These are phyloP conservation scores for Pythium oligandrum DNA, from an alignment of 352 stramenopile species.

Conservation along the genomic window DNA sequence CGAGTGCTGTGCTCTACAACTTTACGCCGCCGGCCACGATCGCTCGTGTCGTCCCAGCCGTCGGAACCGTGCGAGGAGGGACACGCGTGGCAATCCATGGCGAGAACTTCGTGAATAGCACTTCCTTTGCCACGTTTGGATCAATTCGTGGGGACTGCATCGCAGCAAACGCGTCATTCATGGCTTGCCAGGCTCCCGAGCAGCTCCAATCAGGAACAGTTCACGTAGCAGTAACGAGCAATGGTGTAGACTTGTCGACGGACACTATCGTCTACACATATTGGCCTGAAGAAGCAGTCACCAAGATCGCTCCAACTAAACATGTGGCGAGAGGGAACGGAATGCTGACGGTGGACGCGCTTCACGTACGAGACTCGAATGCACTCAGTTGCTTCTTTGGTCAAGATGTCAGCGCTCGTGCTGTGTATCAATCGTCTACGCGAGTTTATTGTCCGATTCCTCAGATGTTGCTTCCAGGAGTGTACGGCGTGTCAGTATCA, in stretches of 20 bases:
- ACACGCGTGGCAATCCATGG: slow-evolving; percentile 36
- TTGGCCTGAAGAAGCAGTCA: slow-evolving; percentile 28
- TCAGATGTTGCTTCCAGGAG: slow-evolving; percentile 13
- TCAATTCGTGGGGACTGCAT: neutral
- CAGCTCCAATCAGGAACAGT: slow-evolving; percentile 14
- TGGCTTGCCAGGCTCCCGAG: slow-evolving; percentile 40
- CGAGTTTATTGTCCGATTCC: slow-evolving; percentile 37
- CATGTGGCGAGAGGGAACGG: slow-evolving; percentile 28
- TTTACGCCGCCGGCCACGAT: slow-evolving; percentile 36
- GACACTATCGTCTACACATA: neutral
- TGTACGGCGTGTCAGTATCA: slow-evolving; percentile 34
- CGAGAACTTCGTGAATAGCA: slow-evolving; percentile 34
- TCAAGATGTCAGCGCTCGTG: slow-evolving; percentile 4
- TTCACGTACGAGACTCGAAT: slow-evolving; percentile 27
- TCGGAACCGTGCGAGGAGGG: slow-evolving; percentile 47
- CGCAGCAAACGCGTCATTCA: slow-evolving; percentile 19
- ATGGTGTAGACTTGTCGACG: slow-evolving; percentile 52
- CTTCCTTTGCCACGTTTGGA: slow-evolving; percentile 22
- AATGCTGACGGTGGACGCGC: slow-evolving; percentile 29
- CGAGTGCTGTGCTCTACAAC: slow-evolving; percentile 23
- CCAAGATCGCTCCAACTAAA: slow-evolving; percentile 23
- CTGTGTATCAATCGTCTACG: slow-evolving; percentile 25
- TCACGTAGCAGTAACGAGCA: slow-evolving; percentile 54
- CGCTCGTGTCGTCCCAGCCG: slow-evolving; percentile 22
- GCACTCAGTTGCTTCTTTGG: slow-evolving; percentile 60